A percentile compares a stretch with the other conserved stretches of the same genome.
Conservation (phyloP, 2,329 filamentous ascomycete species). For the Ophiostoma himal-ulmi region DNA sequence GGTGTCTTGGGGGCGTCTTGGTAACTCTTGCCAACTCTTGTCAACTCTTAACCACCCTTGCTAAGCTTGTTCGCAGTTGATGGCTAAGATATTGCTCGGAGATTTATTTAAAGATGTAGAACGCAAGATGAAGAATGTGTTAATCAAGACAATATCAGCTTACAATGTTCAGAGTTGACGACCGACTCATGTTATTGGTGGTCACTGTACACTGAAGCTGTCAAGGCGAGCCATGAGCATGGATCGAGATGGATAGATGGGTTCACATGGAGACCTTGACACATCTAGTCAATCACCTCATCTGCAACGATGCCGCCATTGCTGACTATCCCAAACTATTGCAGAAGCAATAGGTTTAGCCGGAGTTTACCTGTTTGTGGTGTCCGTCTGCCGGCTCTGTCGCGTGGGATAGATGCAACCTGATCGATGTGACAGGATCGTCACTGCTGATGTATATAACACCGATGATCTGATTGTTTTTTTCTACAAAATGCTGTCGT, state of each 20-base stretch:
- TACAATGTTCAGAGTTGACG: neutral
- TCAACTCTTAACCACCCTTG: neutral
- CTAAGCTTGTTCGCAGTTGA: neutral
- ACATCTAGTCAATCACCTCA: slow-evolving; percentile 10
- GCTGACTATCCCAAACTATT: neutral
- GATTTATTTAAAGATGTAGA: neutral
- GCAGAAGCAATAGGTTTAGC: neutral
- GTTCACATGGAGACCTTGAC: neutral
- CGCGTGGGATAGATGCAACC: slow-evolving; percentile 6
- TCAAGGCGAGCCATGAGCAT: neutral
- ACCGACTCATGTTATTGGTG: neutral
- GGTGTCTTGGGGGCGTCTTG: neutral
- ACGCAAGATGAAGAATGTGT: neutral
- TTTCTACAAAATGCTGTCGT: neutral
- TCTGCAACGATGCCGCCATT: slow-evolving; percentile 2
- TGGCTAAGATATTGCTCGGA: neutral
- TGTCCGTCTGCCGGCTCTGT: neutral
- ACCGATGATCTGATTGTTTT: neutral
- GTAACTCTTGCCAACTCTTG: neutral
- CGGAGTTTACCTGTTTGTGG: neutral
- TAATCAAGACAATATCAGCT: neutral
- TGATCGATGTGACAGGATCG: neutral
- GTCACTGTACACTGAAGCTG: neutral
- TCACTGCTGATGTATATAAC: slow-evolving; percentile 1
- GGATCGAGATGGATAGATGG: neutral